Evolutionary conservation across 805 yeast species (phyloP).

Genomic region (Cephaloascus fragrans): DNA sequence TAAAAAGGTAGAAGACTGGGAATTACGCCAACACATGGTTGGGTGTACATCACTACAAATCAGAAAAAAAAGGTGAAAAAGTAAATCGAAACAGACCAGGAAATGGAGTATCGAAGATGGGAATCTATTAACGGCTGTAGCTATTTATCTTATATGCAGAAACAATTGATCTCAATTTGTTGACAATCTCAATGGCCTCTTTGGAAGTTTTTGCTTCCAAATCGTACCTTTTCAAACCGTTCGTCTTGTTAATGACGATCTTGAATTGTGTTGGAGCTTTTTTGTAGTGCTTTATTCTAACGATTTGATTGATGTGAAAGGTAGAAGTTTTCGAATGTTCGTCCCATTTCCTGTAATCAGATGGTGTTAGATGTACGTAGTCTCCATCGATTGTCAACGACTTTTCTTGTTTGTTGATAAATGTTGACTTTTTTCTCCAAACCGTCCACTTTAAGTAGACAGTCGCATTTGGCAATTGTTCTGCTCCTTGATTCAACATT

Average conservation of each 20-base stretch:
- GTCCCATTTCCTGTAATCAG: slow-evolving; percentile 67
- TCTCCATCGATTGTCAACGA: slow-evolving; percentile 90
- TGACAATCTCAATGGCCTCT: slow-evolving; percentile 68
- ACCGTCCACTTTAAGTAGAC: slow-evolving; percentile 80
- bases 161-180: slow-evolving; percentile 51
- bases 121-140: not conserved
- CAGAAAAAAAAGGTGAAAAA: no score
- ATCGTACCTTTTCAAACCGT: slow-evolving; percentile 74
- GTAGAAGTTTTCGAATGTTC: slow-evolving; percentile 77
- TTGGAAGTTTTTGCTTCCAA: slow-evolving; percentile 59
- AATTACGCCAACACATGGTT: no score
- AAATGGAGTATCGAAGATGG: no score
- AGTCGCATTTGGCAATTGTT: slow-evolving; percentile 27
- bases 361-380: slow-evolving; percentile 79
- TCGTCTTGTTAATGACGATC: slow-evolving; percentile 60
- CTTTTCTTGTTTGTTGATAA: slow-evolving; percentile 71
- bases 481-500: slow-evolving; percentile 15
- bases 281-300: slow-evolving; percentile 64
- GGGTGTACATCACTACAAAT: no score
- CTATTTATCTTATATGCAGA: slow-evolving; percentile 41
- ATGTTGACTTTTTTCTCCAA: slow-evolving; percentile 81
- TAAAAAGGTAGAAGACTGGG: no score
- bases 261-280: slow-evolving; percentile 76
- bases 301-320: slow-evolving; percentile 73
- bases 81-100: no score